These are phyloP conservation scores for Aspergillus ellipticus DNA, from an alignment of 495 filamentous ascomycete genomes.

Conservation along the genomic window DNA sequence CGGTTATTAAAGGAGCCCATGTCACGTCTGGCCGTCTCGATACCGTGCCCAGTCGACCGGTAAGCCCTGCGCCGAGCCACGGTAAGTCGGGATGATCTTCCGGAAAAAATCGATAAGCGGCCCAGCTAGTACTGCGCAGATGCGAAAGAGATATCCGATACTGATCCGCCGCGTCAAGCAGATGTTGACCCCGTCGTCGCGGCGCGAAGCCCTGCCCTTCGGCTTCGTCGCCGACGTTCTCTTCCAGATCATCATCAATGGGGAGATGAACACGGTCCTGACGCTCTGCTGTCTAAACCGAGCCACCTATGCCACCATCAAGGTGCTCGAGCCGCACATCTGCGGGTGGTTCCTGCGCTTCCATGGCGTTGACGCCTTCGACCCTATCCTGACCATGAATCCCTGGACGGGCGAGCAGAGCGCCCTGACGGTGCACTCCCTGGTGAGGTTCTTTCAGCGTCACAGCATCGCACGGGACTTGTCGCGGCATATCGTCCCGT, in stretches of 20 bases:
- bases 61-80: neutral
- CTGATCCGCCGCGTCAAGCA: constrained; percentile 7
- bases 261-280: constrained; percentile 18
- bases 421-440: constrained; percentile 21
- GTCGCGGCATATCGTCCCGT: constrained; percentile 24
- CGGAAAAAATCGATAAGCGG: neutral
- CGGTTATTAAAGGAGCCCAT: neutral
- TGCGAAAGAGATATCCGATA: constrained; percentile 1
- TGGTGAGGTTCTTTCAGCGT: constrained; percentile 21
- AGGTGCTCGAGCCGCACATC: constrained; percentile 24
- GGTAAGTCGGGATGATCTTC: constrained; percentile 7
- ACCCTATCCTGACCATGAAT: constrained; percentile 23
- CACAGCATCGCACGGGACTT: constrained; percentile 19
- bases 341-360: constrained; percentile 26
- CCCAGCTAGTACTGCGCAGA: neutral
- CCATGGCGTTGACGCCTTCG: constrained; percentile 18
- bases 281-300: constrained; percentile 25
- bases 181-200: constrained; percentile 10
- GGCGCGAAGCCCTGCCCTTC: constrained; percentile 15
- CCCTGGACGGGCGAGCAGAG: constrained; percentile 19
- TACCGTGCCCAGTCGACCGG: neutral
- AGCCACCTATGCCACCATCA: constrained; percentile 26
- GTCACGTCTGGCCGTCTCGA: neutral
- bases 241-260: constrained; percentile 29
- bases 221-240: constrained; percentile 28